These are phyloP conservation scores for Globisporangium heterothallicum DNA, from an alignment of 352 stramenopile genomes.

Conservation along the genomic window DNA sequence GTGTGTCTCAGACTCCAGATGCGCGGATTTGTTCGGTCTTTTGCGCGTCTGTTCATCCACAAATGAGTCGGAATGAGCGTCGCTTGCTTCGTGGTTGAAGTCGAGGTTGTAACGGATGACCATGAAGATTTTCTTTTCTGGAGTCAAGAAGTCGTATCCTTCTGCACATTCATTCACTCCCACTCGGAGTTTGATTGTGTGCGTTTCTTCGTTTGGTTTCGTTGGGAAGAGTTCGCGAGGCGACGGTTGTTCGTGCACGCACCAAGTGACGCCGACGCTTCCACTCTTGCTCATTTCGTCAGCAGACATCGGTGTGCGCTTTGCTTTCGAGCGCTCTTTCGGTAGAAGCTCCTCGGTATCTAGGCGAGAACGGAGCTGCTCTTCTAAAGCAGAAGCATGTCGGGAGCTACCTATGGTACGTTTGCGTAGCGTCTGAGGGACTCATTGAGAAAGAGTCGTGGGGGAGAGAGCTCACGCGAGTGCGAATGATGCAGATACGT, in stretches of 20 bases:
- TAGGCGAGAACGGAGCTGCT: background rate
- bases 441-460: too few species aligned
- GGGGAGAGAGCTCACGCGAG: too few species aligned
- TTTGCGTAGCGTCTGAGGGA: too few species aligned
- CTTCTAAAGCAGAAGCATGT: conserved; percentile 1
- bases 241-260: too few species aligned
- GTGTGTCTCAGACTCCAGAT: too few species aligned
- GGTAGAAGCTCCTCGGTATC: conserved; percentile 5
- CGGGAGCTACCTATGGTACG: conserved; percentile 23
- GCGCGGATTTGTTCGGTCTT: conserved; percentile 1
- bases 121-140: background rate
- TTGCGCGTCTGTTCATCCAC: too few species aligned
- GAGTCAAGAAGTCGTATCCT: background rate
- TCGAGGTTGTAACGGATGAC: background rate
- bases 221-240: too few species aligned
- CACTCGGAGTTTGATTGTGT: background rate
- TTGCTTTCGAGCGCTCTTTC: too few species aligned
- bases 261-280: background rate
- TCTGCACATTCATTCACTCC: background rate
- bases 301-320: background rate
- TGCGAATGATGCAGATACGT: conserved; percentile 38
- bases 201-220: background rate
- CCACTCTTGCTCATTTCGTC: background rate
- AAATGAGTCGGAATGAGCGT: background rate
- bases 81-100: too few species aligned